Conservation (phyloP, 805 yeast genomes). For the Candida orba region DNA sequence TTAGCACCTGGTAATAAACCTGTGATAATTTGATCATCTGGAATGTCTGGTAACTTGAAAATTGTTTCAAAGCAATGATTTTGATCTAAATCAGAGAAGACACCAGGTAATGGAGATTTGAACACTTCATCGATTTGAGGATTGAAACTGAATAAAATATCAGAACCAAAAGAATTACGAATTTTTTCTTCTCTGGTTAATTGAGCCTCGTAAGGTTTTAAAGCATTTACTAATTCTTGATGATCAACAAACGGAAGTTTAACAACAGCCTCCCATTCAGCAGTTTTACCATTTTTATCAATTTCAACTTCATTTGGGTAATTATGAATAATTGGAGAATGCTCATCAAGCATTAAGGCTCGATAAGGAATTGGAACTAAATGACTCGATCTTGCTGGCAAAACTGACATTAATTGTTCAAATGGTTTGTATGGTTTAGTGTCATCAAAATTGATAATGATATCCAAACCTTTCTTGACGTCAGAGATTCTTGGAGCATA, state of each 20-base stretch:
- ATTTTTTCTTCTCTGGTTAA: slow-evolving; percentile 61
- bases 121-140: slow-evolving; percentile 66
- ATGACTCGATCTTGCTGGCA: slow-evolving; percentile 83
- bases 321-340: slow-evolving; percentile 85
- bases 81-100: slow-evolving; percentile 70
- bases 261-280: slow-evolving; percentile 97
- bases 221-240: slow-evolving; percentile 60
- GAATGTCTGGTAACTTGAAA: slow-evolving; percentile 45
- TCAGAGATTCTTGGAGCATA: slow-evolving; percentile 95
- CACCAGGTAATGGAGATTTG: slow-evolving; percentile 69
- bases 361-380: slow-evolving; percentile 76
- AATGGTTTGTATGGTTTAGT: slow-evolving; percentile 86
- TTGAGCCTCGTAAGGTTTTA: slow-evolving; percentile 55
- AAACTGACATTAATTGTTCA: slow-evolving; percentile 94
- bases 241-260: slow-evolving; percentile 88
- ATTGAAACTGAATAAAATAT: slow-evolving; percentile 61
- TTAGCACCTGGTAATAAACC: slow-evolving; percentile 64
- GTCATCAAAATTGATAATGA: slow-evolving; percentile 51
- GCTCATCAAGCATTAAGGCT: slow-evolving; percentile 75
- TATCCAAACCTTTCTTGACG: slow-evolving; percentile 62
- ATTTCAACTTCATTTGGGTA: slow-evolving; percentile 84
- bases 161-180: slow-evolving; percentile 71
- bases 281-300: slow-evolving; percentile 91
- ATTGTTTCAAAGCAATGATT: slow-evolving; percentile 67
- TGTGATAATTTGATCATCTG: slow-evolving; percentile 31